Conservation (phyloP, 768 basidiomycete genomes). For the Lentinula raphanica region DNA sequence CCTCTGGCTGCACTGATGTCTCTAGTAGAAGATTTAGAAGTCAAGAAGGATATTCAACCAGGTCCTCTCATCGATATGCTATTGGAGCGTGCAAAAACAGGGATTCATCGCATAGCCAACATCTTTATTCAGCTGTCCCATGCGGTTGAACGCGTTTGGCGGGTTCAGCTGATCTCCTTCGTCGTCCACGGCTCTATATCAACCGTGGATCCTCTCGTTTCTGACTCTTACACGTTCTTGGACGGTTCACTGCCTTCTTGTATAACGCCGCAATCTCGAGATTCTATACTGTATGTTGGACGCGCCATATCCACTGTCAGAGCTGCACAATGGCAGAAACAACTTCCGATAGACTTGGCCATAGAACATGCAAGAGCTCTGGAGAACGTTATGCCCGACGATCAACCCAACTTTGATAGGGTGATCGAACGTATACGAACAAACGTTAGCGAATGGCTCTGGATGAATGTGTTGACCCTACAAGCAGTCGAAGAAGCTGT, state of each 20-base stretch:
- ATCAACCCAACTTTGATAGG: constrained; percentile 71
- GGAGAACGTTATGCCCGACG: constrained; percentile 65
- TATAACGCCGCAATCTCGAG: constrained; percentile 63
- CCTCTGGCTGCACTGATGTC: constrained; percentile 69
- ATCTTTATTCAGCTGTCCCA: constrained; percentile 68
- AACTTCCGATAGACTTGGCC: constrained; percentile 65
- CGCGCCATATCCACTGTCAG: constrained; percentile 83
- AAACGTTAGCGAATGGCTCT: constrained; percentile 90
- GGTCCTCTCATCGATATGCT: constrained; percentile 81
- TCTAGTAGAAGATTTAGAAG: constrained; percentile 58
- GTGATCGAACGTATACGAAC: constrained; percentile 71
- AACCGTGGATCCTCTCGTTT: constrained; percentile 58
- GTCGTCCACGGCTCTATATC: constrained; percentile 75
- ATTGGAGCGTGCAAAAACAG: constrained; percentile 65
- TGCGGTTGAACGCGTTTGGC: constrained; percentile 79
- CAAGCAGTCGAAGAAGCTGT: constrained; percentile 81
- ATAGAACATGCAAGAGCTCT: constrained; percentile 61
- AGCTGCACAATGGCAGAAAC: constrained; percentile 71
- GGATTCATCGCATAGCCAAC: constrained; percentile 67
- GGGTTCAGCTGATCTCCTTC: constrained; percentile 77
- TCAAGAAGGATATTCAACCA: constrained; percentile 56
- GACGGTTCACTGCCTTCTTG: constrained; percentile 72
- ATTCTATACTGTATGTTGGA: constrained; percentile 84
- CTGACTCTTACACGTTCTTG: constrained; percentile 51
- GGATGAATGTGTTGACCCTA: constrained; percentile 82